A percentile compares a stretch with the other conserved stretches of the same genome.
Conservation (phyloP, 345 rosid species). For the Garcia nutans region DNA sequence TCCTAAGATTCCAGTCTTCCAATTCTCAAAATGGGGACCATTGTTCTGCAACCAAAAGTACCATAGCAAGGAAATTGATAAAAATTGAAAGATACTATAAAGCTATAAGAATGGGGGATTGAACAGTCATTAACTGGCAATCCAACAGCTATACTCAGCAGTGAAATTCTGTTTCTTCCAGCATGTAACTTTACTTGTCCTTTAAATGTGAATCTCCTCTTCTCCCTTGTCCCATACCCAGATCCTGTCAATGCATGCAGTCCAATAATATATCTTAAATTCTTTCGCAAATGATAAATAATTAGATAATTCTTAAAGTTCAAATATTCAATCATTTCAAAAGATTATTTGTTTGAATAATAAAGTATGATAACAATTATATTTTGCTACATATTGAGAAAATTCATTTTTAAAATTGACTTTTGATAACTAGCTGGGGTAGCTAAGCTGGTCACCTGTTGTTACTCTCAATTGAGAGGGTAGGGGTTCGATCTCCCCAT, state of each 20-base stretch:
- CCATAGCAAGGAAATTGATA: neutral
- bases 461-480: no score
- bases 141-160: constrained; percentile 32
- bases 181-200: constrained; percentile 23
- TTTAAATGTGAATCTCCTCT: constrained; percentile 21
- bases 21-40: constrained; percentile 27
- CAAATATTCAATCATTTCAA: no score
- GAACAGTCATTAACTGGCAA: constrained; percentile 27
- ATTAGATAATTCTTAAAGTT: no score
- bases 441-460: no score
- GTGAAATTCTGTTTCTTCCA: constrained; percentile 27
- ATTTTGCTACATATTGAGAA: no score
- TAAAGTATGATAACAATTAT: no score
- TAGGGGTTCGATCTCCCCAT: no score
- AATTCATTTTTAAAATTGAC: no score
- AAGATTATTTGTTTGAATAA: no score
- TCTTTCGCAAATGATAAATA: no score
- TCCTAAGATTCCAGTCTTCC: constrained; percentile 27
- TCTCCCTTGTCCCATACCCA: constrained; percentile 17
- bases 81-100: neutral
- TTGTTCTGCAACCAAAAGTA: constrained; percentile 16
- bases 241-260: constrained; percentile 15
- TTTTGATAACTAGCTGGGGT: no score
- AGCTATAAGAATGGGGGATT: neutral
- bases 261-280: neutral